Percentiles rank a stretch among this genome's conserved stretches.
Conservation (phyloP, 345 rosid genomes). For the Brassica incana region DNA sequence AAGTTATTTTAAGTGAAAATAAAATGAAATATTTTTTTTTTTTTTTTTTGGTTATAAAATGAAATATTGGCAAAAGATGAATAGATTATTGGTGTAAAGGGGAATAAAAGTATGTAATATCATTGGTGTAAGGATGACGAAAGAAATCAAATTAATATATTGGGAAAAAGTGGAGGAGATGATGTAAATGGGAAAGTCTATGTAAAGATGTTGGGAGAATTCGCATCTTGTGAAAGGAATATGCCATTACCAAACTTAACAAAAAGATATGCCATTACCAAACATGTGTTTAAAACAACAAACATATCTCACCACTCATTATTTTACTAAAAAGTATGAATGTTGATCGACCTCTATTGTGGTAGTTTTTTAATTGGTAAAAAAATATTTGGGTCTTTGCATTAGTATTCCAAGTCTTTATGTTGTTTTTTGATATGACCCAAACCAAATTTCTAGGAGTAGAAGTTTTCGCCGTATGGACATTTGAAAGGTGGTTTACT, state of each 20-base stretch:
- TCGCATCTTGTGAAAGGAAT: conserved; percentile 42
- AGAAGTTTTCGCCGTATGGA: background rate
- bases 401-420: background rate
- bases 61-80: background rate
- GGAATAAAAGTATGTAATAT: conserved; percentile 28
- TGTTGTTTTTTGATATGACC: background rate
- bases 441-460: background rate
- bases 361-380: conserved; percentile 10
- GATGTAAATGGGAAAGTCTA: conserved; percentile 39
- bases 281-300: conserved; percentile 32
- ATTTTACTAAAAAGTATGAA: conserved; percentile 9
- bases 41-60: too few relatives aligned
- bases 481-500: conserved; percentile 20
- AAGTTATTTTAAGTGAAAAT: background rate
- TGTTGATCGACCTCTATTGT: background rate
- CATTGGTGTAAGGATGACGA: conserved; percentile 39
- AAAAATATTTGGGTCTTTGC: background rate
- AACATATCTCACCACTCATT: conserved; percentile 16
- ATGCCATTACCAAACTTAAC: conserved; percentile 41
- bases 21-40: background rate
- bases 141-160: background rate
- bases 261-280: conserved; percentile 32
- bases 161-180: conserved; percentile 26
- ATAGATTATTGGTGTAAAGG: background rate
- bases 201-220: conserved; percentile 40